Percentiles rank a stretch among this genome's conserved stretches.
Evolutionary conservation across 1,284 basidiomycete genomes (phyloP).

Genomic region (Apiotrichum mycotoxinovorans): DNA sequence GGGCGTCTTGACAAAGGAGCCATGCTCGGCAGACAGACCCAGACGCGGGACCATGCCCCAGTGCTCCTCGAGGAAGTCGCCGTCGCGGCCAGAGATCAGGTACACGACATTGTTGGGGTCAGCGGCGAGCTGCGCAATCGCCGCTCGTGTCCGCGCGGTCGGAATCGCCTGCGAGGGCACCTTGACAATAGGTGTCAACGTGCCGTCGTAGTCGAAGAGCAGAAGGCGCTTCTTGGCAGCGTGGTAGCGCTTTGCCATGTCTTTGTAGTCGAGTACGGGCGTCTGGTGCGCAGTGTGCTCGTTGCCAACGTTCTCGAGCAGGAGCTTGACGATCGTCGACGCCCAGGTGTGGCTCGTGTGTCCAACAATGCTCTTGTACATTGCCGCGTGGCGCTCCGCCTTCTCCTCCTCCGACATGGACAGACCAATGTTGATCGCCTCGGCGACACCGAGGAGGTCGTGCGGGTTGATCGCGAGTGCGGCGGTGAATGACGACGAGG

Average conservation of each 20-base stretch:
- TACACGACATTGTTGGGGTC: constrained; percentile 90
- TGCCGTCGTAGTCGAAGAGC: constrained; percentile 97
- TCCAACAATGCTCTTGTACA: constrained; percentile 83
- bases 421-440: constrained; percentile 88
- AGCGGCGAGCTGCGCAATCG: constrained; percentile 65
- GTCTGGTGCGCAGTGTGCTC: constrained; percentile 82
- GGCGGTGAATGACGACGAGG: constrained; percentile 53
- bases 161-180: constrained; percentile 84
- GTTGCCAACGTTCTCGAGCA: constrained; percentile 74
- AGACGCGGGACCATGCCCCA: constrained; percentile 78
- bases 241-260: constrained; percentile 65
- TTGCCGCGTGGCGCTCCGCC: constrained; percentile 65
- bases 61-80: constrained; percentile 84
- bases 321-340: constrained; percentile 79
- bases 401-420: constrained; percentile 78
- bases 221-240: constrained; percentile 78
- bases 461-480: constrained; percentile 52
- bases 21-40: constrained; percentile 95
- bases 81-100: constrained; percentile 97
- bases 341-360: constrained; percentile 98
- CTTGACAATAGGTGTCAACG: constrained; percentile 94
- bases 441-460: constrained; percentile 72
- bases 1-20: constrained; percentile 81
- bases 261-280: constrained; percentile 69
- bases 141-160: constrained; percentile 68